Evolutionary conservation across 495 filamentous ascomycete species (phyloP).

Genomic region (Trichoderma asperelloides): DNA sequence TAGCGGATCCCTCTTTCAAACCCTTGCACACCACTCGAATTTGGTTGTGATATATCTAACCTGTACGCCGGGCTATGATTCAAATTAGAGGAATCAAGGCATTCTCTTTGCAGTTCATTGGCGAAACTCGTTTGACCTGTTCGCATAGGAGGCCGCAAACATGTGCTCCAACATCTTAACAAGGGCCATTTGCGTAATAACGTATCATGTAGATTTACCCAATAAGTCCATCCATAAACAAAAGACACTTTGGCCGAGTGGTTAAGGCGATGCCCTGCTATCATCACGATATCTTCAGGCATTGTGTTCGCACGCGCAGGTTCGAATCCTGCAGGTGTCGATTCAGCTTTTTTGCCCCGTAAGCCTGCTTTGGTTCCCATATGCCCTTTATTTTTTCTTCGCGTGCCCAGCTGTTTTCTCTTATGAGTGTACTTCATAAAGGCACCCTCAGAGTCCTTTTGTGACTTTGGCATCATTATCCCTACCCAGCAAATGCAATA

Average conservation of each 20-base stretch:
- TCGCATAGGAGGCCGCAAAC: too few relatives aligned
- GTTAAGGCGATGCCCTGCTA: constrained; percentile 7
- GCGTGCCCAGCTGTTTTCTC: too few relatives aligned
- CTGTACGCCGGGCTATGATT: not conserved
- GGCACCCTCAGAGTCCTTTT: not conserved
- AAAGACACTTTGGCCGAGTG: constrained; percentile 8
- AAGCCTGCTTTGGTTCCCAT: not conserved
- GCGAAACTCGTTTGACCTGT: too few relatives aligned
- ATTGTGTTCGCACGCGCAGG: constrained; percentile 8
- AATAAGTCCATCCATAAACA: not conserved
- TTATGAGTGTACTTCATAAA: not conserved
- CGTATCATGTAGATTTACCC: not conserved
- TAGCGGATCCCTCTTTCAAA: too few relatives aligned
- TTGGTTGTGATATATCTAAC: too few relatives aligned
- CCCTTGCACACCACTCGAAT: too few relatives aligned
- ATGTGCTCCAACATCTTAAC: not conserved
- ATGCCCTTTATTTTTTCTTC: not conserved
- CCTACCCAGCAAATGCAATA: too few relatives aligned
- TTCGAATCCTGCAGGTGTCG: constrained; percentile 8
- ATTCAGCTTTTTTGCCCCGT: not conserved
- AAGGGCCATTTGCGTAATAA: not conserved
- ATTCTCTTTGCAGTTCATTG: not conserved
- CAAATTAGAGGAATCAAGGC: not conserved
- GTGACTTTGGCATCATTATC: too few relatives aligned
- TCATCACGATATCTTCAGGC: not conserved